Base-by-base conservation (phyloP, 306 rosid species). In the Lupinus albus region DNA sequence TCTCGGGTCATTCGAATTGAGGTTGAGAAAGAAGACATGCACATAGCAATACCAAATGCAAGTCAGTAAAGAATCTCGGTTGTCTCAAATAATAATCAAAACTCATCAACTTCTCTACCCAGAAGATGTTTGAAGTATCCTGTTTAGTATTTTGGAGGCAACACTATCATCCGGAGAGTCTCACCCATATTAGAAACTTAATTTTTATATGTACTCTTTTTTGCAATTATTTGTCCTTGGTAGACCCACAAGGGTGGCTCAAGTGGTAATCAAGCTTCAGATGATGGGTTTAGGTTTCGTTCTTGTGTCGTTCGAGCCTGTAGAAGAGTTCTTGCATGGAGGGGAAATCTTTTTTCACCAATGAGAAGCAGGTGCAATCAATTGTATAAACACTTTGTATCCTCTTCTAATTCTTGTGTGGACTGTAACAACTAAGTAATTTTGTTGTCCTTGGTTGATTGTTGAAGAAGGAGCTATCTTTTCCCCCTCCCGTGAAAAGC, bases 141-240 rank as follows among this genome's bases (percentile, higher is more conserved):
- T 45, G 65, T 54, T 44, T 54, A 17, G 78, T 44, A 28, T 49
- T 53, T 64, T 53, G 42, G 42, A 53, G 55, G 63, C 56, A 61
- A 50, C 50, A 54, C 7, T 28, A 56, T 30, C 56, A 32, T 41
- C 46, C 32, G 32, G 1, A 0, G 1, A 30, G 25, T 20, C 25
- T 2, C 25, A 20, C 41, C 20, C 2, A 49, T 2, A 11, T 3
- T 3, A 46, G 18, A 20, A 20, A 20, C 25, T 25, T 33, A 52
- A 42, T 64, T 55, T 52, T 44, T 44, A 12, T 44, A 44, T 2
- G 42, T 32, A 62, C 41, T 46, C 50, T 0, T 12, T 39, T 20
- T 51, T 25, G 62, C 49, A 30, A 5, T 36, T 11, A 50, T 25
- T 25, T 25, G 30, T 25, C 30, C 30, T 25, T 25, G 30, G 28